Conservation (phyloP, 345 rosid species). For the Dovyalis caffra region DNA sequence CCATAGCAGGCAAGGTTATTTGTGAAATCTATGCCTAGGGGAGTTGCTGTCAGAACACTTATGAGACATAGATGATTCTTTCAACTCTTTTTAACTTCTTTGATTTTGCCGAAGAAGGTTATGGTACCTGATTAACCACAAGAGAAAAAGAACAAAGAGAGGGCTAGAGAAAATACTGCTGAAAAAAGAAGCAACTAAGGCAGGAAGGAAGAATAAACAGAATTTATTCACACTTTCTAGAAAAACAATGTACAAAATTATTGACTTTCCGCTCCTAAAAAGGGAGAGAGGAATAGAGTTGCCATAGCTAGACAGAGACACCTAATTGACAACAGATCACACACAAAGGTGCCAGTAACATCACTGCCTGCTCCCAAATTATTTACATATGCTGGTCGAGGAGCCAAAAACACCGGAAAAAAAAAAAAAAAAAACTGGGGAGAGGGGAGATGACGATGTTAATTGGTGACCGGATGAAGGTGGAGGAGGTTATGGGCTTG, state of each 20-base stretch:
- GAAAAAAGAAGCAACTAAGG: too few relatives aligned
- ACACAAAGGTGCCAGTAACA: not conserved
- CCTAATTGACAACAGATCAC: not conserved
- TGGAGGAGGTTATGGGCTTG: conserved; percentile 31
- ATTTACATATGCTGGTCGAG: not conserved
- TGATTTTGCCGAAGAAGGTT: too few relatives aligned
- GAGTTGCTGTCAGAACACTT: too few relatives aligned
- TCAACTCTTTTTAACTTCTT: too few relatives aligned
- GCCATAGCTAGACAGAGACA: not conserved
- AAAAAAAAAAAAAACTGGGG: accelerated
- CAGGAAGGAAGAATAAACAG: too few relatives aligned
- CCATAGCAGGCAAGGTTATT: too few relatives aligned
- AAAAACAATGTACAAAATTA: not conserved
- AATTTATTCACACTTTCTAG: too few relatives aligned
- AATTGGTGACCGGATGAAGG: not conserved
- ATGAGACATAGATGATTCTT: too few relatives aligned
- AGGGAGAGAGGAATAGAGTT: not conserved
- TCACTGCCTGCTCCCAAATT: not conserved
- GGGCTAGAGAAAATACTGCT: too few relatives aligned
- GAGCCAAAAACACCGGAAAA: not conserved
- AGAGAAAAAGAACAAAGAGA: too few relatives aligned
- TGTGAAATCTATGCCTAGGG: too few relatives aligned
- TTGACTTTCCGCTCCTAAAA: not conserved
- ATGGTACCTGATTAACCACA: too few relatives aligned
- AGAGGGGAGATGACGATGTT: not conserved